Evolutionary conservation across 495 filamentous ascomycete species (phyloP), one percentile per base, ranked within the genome.

Genomic region (Hypoxylon rickii): DNA sequence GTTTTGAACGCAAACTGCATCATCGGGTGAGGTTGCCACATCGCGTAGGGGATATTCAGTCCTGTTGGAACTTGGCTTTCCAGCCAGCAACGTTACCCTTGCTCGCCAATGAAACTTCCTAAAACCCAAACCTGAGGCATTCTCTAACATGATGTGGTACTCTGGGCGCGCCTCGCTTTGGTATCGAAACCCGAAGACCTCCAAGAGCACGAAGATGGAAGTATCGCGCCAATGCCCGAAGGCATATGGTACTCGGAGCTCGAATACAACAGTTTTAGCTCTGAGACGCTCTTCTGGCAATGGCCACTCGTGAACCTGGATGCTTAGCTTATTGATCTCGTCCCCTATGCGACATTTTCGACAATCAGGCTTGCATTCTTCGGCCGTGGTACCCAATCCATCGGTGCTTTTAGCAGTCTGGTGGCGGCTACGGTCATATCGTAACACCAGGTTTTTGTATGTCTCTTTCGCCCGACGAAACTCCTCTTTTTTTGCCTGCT

Each of bases 281-380:
- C 75, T 20, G 0, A 45, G 26, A 0, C 24, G 5, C 13, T 72
- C 41, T 0, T n/a, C 11, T 0, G 86, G 81, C 7, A 89, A 65
- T 2, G 86, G 86, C 84, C 83, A 87, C 55, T 88, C 85, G 48
- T 85, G 73, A 42, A 83, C 44, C 0, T 58, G 3, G 36, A 90
- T 87, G 0, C 11, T 48, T 18, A 90, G 58, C 0, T 7, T 32
- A 0, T 67, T 26, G 0, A 75, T 74, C 13, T 69, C 7, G 0
- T 44, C 2, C 3, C 47, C 12, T 16, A 73, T 65, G 0, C 1
- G 3, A 15, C 72, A 78, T 29, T 70, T 76, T 0, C 7, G 2
- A 46, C 75, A 82, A 17, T 21, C 26, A 0, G 8, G 4, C 22
- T 32, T 0, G 31, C 32, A 32, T 1, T 0, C 15, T 13, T 11